Base-by-base conservation (phyloP, 2,329 filamentous ascomycete genomes). In the Chaetomiaceae sp. region DNA sequence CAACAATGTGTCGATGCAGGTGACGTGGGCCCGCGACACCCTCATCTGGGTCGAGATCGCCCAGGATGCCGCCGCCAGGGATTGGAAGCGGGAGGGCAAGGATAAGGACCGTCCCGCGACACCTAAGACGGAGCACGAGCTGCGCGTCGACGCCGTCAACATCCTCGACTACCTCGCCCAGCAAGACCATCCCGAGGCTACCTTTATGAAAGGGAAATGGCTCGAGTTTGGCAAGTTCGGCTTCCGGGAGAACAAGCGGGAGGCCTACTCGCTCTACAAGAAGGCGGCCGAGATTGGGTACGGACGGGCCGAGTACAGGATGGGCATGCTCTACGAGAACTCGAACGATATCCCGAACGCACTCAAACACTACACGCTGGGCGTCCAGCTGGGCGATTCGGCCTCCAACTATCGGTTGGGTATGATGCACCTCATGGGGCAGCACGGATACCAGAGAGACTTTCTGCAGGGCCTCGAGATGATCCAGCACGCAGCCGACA, bases 321-420 rank as follows among this genome's bases (percentile, higher is more conserved):
- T 99, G 72, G 93, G 93, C 56, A 99, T 97, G 92, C 86, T 96
- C 51, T 97, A 91, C 66, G 93, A 99, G 70, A 90, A 87, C 66
- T 92, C 90, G 4, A 95, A 95, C 64, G 92, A 99, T 63, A 85
- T 90, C 54, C 79, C 85, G 56, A 96, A 95, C 67, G 93, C 93
- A 5, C 83, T 96, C 63, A 84, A 86, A 63, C 91, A 97, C 68
- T 99, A 97, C 69, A 83, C 89, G 58, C 79, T 81, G 42, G 93
- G 93, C 44, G 83, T 93, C 44, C 79, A 82, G 44, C 74, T 85
- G 59, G 83, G 85, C 20, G 93, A 99, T 70, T 96, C 93, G 14
- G 93, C 93, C 3, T 91, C 90, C 5, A 86, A 74, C 52, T 81
- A 91, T 71, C 84, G 93, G 53, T 74, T 99, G 60, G 93, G 93